These are phyloP conservation scores for Fusarium clavum DNA, from an alignment of 2,329 filamentous ascomycete species.

Conservation along the genomic window DNA sequence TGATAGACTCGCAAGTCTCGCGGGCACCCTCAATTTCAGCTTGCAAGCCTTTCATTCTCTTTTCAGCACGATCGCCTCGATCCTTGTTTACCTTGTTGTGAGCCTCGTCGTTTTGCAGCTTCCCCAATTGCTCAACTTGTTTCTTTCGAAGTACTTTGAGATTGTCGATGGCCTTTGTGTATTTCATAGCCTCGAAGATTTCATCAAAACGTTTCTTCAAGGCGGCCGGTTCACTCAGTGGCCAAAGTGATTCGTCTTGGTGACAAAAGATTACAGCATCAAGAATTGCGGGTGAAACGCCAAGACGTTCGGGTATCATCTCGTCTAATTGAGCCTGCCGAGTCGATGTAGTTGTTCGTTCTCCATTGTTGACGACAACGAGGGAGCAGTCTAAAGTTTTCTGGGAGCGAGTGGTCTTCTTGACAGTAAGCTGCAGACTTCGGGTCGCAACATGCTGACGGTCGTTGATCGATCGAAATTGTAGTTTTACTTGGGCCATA, in stretches of 20 bases:
- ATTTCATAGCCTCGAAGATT: slow-evolving; percentile 97
- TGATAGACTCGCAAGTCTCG: slow-evolving; percentile 68
- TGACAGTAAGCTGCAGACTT: slow-evolving; percentile 86
- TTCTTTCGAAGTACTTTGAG: slow-evolving; percentile 88
- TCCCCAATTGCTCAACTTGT: slow-evolving; percentile 78
- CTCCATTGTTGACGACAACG: slow-evolving; percentile 80
- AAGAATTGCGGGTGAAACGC: slow-evolving; percentile 89
- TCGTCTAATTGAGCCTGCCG: slow-evolving; percentile 84
- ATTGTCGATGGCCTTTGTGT: slow-evolving; percentile 96
- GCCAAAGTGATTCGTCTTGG: slow-evolving; percentile 97
- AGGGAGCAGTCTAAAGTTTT: slow-evolving; percentile 89
- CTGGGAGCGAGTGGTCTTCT: slow-evolving; percentile 79
- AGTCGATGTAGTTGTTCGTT: slow-evolving; percentile 82
- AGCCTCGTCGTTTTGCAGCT: slow-evolving; percentile 79
- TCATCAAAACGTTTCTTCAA: slow-evolving; percentile 97
- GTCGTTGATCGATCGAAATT: slow-evolving; percentile 83
- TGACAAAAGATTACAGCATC: slow-evolving; percentile 99
- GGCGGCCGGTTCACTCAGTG: slow-evolving; percentile 85
- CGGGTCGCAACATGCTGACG: slow-evolving; percentile 85
- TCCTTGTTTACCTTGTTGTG: slow-evolving; percentile 88
- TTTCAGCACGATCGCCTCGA: slow-evolving; percentile 78
- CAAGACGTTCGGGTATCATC: slow-evolving; percentile 85
- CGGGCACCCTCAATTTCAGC: slow-evolving; percentile 72
- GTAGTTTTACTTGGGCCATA: slow-evolving; percentile 89
- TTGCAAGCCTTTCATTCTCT: slow-evolving; percentile 72